Conservation (phyloP, 768 basidiomycete species). For the Zangia roseola region DNA sequence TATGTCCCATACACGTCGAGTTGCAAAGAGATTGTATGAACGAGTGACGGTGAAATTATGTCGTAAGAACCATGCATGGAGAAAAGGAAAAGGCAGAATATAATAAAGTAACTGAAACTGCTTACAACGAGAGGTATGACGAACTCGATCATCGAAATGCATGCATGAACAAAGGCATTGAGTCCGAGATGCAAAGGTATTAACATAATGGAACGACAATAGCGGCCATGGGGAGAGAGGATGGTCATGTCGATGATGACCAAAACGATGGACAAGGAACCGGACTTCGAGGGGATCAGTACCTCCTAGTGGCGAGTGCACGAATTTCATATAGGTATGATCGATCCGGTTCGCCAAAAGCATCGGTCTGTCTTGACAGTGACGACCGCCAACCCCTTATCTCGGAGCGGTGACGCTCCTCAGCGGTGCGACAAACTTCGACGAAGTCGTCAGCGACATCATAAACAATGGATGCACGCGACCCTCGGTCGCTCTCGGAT, state of each 20-base stretch:
- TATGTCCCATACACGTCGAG: constrained; percentile 39
- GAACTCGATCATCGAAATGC: constrained; percentile 19
- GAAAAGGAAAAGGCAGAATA: constrained; percentile 22
- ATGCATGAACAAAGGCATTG: constrained; percentile 18
- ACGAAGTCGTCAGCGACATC: constrained; percentile 77
- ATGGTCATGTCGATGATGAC: not conserved
- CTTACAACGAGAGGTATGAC: constrained; percentile 28
- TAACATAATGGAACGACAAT: constrained; percentile 14
- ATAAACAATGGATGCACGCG: constrained; percentile 74
- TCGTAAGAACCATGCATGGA: constrained; percentile 29
- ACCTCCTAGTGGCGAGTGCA: constrained; percentile 81
- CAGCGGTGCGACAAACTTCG: constrained; percentile 69
- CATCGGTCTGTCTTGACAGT: constrained; percentile 18
- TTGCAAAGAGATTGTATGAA: constrained; percentile 16
- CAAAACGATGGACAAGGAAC: not conserved
- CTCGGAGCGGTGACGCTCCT: constrained; percentile 79
- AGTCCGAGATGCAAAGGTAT: constrained; percentile 20
- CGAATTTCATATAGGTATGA: constrained; percentile 78
- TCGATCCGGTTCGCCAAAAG: constrained; percentile 49
- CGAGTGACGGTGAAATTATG: constrained; percentile 23
- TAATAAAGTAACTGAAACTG: constrained; percentile 27
- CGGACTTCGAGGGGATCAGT: constrained; percentile 40
- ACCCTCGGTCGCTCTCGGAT: constrained; percentile 70
- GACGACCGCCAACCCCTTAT: constrained; percentile 73
- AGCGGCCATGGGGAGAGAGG: not conserved